Evolutionary conservation across 352 stramenopile species (phyloP).

Genomic region (Ochromonadaceae sp.): DNA sequence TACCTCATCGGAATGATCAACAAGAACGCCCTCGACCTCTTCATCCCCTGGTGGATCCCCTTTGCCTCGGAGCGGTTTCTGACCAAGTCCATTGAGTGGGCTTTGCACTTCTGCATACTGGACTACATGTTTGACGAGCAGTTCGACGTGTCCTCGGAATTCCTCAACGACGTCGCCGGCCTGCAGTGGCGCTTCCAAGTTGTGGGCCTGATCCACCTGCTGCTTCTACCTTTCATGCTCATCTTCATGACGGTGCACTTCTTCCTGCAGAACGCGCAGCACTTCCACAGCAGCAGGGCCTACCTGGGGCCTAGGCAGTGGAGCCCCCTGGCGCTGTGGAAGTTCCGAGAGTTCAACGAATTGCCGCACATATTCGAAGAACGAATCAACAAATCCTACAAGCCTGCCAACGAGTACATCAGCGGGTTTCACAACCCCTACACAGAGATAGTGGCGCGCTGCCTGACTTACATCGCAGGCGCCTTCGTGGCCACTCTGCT

Average conservation of each 20-base stretch:
- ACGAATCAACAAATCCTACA: slow-evolving; percentile 74
- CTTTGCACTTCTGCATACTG: slow-evolving; percentile 82
- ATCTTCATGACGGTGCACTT: slow-evolving; percentile 92
- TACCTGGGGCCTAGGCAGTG: slow-evolving; percentile 88
- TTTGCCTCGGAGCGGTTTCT: slow-evolving; percentile 19
- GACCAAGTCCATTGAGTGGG: slow-evolving; percentile 65
- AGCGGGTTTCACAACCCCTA: slow-evolving; percentile 75
- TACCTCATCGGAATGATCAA: slow-evolving; percentile 96
- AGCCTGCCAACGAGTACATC: slow-evolving; percentile 75
- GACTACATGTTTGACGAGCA: slow-evolving; percentile 90
- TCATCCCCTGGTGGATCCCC: slow-evolving; percentile 30
- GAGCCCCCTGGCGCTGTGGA: slow-evolving; percentile 46
- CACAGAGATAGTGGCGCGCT: slow-evolving; percentile 65
- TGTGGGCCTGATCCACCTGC: slow-evolving; percentile 76
- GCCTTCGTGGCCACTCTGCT: slow-evolving; percentile 83
- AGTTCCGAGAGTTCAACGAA: slow-evolving; percentile 93
- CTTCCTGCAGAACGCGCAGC: slow-evolving; percentile 87
- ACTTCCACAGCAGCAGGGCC: slow-evolving; percentile 66
- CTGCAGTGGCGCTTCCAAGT: slow-evolving; percentile 79
- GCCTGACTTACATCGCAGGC: slow-evolving; percentile 84
- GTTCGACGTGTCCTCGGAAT: slow-evolving; percentile 59
- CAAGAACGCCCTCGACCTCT: slow-evolving; percentile 62
- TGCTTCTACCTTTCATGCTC: slow-evolving; percentile 89
- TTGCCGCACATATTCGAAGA: slow-evolving; percentile 84
- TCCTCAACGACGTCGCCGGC: slow-evolving; percentile 59